Evolutionary conservation across 1,284 basidiomycete species (phyloP), one percentile per base, ranked within the genome.

Genomic region (Polyporus tsugae): DNA sequence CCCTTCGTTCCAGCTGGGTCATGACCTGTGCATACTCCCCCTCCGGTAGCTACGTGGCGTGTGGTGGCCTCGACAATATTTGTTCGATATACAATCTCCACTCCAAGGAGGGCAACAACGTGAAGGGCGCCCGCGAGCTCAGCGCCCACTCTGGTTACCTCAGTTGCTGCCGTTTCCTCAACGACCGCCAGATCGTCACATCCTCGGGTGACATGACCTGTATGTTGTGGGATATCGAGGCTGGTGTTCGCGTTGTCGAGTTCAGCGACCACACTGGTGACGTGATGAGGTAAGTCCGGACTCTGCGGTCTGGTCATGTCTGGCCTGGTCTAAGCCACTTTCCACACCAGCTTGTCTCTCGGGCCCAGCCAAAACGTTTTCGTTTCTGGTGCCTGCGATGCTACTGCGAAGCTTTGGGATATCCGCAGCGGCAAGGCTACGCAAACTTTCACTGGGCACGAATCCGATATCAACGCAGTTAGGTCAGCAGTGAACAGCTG

Each of bases 21-120:
- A 99, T 99, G 97, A 99, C 98, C 60, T 99, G 98, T 80, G 97
- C 98, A 60, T 99, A 99, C 82, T 92, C 97, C 17, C 97, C 98
- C 6, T 96, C 95, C 29, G 97, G 97, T 65, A 96, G 95, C 81
- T 97, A 93, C 75, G 98, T 99, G 70, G 98, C 98, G 41, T 99
- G 97, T 76, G 97, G 98, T 82, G 97, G 97, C 82, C 89, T 99
- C 66, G 98, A 99, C 86, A 99, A 99, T 81, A 98, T 99, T 63
- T 99, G 97, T 82, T 97, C 96, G 65, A 97, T 99, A 78, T 99
- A 99, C 85, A 96, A 95, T 80, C 84, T 97, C 72, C 91, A 94
- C 77, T 91, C 87, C 75, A 92, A 90, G 74, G 87, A 90, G 71
- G 84, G 84, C 71, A 91, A 90, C 72, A 90, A 87, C 71, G 88